phyloP scores from a whole-genome alignment of 176 grass and related monocot species.

The Stipa capillata region DNA sequence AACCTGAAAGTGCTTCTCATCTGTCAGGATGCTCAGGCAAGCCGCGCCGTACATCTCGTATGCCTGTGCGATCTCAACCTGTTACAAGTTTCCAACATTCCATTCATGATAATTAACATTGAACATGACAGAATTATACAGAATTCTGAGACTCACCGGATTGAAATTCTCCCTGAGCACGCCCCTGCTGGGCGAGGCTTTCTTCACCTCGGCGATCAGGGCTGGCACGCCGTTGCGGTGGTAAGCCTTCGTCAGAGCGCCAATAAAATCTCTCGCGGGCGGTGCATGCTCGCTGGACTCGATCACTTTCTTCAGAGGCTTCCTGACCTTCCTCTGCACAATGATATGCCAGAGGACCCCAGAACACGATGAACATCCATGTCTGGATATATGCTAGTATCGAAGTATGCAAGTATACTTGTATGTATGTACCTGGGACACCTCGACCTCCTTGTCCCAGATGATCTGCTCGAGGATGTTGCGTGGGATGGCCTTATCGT shows the following conservation, averaged over 20 bases:
- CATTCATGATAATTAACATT: neutral
- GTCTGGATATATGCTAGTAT: neutral
- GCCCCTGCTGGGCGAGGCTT: conserved; percentile 77
- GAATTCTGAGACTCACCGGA: conserved; percentile 34
- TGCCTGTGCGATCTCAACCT: conserved; percentile 52
- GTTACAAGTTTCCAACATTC: neutral
- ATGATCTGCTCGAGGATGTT: conserved; percentile 85
- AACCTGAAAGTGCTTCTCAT: conserved; percentile 67
- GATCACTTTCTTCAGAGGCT: conserved; percentile 17
- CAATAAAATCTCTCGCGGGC: conserved; percentile 62
- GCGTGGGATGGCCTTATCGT: conserved; percentile 27
- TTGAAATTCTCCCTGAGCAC: conserved; percentile 78
- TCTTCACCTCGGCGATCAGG: conserved; percentile 90
- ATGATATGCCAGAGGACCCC: neutral
- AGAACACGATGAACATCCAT: neutral
- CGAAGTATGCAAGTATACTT: neutral
- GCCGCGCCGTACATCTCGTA: conserved; percentile 61
- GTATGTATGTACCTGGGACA: conserved; percentile 35
- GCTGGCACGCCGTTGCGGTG: conserved; percentile 44
- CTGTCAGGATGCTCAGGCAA: conserved; percentile 73
- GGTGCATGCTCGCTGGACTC: conserved; percentile 29
- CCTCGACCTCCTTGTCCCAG: conserved; percentile 97
- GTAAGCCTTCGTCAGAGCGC: conserved; percentile 31
- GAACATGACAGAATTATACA: too few relatives aligned
- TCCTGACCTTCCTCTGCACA: conserved; percentile 23